A percentile compares a stretch with the other conserved stretches of the same genome.
Conservation (phyloP, 31 red algal genomes). For the Endocladia muricata region DNA sequence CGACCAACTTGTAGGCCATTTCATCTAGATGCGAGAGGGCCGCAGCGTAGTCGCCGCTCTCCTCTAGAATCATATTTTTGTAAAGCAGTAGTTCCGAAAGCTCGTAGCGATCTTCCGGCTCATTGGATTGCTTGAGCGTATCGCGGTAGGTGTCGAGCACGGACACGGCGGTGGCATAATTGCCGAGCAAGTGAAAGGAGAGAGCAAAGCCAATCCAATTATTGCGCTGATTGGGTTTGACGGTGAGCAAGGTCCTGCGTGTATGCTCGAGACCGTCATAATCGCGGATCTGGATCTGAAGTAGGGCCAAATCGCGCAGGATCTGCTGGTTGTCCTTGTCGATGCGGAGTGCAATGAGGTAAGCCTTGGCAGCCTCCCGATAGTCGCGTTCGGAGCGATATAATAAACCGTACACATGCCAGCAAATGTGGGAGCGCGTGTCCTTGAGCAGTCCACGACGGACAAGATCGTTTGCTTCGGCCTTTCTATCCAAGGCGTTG, state of each 20-base stretch:
- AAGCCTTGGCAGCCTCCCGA: conserved; percentile 87
- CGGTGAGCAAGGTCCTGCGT: conserved; percentile 63
- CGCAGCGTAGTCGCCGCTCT: conserved; percentile 50
- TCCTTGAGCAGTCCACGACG: conserved; percentile 71
- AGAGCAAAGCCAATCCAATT: conserved; percentile 95
- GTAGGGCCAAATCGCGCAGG: conserved; percentile 86
- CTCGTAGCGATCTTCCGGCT: conserved; percentile 73
- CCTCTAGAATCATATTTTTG: conserved; percentile 79
- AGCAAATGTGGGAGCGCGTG: conserved; percentile 89
- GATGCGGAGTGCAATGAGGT: conserved; percentile 80
- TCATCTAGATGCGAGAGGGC: conserved; percentile 70
- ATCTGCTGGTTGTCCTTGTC: conserved; percentile 93
- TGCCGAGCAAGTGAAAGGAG: conserved; percentile 76
- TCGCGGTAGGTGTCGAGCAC: conserved; percentile 82
- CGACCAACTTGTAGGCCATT: conserved; percentile 37
- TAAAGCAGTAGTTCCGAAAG: conserved; percentile 76
- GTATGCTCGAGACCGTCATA: conserved; percentile 85
- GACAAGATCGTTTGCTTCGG: conserved; percentile 90
- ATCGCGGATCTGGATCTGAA: conserved; percentile 96
- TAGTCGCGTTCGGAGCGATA: conserved; percentile 93
- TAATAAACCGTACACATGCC: conserved; percentile 95
- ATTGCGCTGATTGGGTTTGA: conserved; percentile 59
- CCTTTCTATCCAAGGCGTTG: conserved; percentile 66
- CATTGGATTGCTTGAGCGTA: conserved; percentile 57
- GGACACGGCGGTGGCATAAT: conserved; percentile 68